Base-by-base conservation (phyloP, 306 rosid genomes). In the Cajanus cajan region DNA sequence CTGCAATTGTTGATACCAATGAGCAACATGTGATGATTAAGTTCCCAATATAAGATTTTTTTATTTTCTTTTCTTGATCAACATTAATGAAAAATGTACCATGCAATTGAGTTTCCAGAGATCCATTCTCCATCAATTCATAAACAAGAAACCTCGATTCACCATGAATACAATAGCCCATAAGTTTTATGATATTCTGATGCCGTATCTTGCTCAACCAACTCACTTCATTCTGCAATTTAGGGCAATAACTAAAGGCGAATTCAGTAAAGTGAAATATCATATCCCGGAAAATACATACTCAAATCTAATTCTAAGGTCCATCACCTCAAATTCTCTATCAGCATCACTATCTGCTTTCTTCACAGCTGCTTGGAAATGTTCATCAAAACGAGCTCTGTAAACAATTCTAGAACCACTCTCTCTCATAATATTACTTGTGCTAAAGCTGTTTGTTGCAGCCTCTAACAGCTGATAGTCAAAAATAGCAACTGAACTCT, bases 211-310 rank as follows among this genome's bases (percentile, higher is more conserved):
- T 91, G 82, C 94, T 85, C 88, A 94, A 80, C 91, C 91, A 92
- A 83, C 82, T 89, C 82, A 92, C 89, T 87, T 92, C 98, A 83
- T 92, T 92, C 98, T 94, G 89, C 82, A 87, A 82, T 78, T 82
- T 63, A 73, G 71, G 50, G 54, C 63, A 78, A 47, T 39, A 59
- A 76, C 71, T 80, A 73, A 40, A 65, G 74, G 74, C 34, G 78
- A 54, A 84, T 73, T 66, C 68, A 55, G 65, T 19, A 45, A 82
- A 61, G 39, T 25, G 34, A 14, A 77, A 79, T 43, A 37, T 57
- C 31, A 55, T 10, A 58, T 76, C 51, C 33, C 43, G 15, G 34
- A 22, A 61, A 80, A 69, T 68, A 48, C 48, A 72, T 59, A 63
- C 22, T 72, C 21, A 64, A 71, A 40, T 36, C 48, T 71, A 67